These are phyloP conservation scores for Chrysoporthe puriensis DNA, from an alignment of 2,329 filamentous ascomycete genomes.

Conservation along the genomic window DNA sequence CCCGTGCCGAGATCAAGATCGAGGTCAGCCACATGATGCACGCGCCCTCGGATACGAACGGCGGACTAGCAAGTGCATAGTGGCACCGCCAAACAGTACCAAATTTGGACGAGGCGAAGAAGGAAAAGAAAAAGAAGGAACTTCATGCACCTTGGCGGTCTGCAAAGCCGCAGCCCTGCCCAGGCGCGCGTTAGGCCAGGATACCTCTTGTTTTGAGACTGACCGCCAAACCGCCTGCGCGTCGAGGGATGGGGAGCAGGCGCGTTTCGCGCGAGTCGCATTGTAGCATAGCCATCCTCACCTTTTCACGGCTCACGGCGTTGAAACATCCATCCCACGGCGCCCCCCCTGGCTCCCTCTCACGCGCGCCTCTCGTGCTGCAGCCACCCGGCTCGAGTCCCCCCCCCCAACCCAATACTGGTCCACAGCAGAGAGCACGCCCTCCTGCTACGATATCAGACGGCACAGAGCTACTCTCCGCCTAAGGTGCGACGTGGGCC, in stretches of 20 bases:
- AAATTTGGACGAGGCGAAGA: not conserved
- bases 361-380: not conserved
- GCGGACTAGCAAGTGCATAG: not conserved
- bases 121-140: not conserved
- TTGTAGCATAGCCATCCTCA: not conserved
- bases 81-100: not conserved
- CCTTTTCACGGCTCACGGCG: not conserved
- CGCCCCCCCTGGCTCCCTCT: too few relatives aligned
- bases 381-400: not conserved
- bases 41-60: not conserved
- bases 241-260: not conserved
- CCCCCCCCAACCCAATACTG: not conserved
- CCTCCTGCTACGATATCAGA: not conserved
- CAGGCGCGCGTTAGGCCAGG: conserved; percentile 1
- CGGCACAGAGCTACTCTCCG: not conserved
- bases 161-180: not conserved
- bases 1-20: conserved; percentile 7
- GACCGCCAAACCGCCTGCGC: conserved; percentile 11
- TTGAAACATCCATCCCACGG: not conserved
- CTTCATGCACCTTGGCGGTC: not conserved
- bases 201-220: not conserved
- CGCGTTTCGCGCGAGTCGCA: conserved; percentile 3
- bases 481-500: not conserved
- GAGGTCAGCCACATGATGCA: not conserved
- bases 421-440: not conserved